Conservation (phyloP, 2,329 filamentous ascomycete genomes). For the Geosmithia putterillii region DNA sequence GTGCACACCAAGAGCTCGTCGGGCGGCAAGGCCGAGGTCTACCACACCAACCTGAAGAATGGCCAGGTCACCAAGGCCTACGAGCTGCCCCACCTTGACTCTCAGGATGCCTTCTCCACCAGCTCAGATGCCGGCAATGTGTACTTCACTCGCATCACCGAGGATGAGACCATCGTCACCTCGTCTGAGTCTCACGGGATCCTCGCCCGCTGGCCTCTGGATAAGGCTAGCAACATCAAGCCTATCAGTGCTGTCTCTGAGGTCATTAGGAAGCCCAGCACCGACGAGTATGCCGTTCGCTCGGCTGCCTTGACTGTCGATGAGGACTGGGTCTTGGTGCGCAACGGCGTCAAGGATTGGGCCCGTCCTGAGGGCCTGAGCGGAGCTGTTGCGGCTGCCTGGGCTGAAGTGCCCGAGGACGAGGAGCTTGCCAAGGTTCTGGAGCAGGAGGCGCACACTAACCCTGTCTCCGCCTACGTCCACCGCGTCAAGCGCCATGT, state of each 20-base stretch:
- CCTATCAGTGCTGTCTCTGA: constrained; percentile 66
- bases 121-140: constrained; percentile 71
- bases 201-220: constrained; percentile 59
- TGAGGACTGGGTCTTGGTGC: constrained; percentile 71
- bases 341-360: constrained; percentile 75
- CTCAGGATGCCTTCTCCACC: constrained; percentile 63
- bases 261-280: constrained; percentile 57
- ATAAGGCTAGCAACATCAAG: constrained; percentile 26
- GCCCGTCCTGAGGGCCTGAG: constrained; percentile 69
- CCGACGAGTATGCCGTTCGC: constrained; percentile 61
- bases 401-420: constrained; percentile 62
- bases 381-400: constrained; percentile 67
- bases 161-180: constrained; percentile 59
- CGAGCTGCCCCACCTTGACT: constrained; percentile 58
- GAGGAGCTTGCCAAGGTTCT: constrained; percentile 70
- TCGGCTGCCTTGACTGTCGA: constrained; percentile 56
- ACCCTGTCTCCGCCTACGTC: constrained; percentile 67
- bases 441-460: constrained; percentile 77
- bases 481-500: constrained; percentile 77
- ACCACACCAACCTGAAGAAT: constrained; percentile 64
- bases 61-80: constrained; percentile 65
- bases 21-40: constrained; percentile 75
- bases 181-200: constrained; percentile 68
- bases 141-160: constrained; percentile 75
- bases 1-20: constrained; percentile 63